Evolutionary conservation across 495 filamentous ascomycete species (phyloP).

Genomic region (Cercophora scortea): DNA sequence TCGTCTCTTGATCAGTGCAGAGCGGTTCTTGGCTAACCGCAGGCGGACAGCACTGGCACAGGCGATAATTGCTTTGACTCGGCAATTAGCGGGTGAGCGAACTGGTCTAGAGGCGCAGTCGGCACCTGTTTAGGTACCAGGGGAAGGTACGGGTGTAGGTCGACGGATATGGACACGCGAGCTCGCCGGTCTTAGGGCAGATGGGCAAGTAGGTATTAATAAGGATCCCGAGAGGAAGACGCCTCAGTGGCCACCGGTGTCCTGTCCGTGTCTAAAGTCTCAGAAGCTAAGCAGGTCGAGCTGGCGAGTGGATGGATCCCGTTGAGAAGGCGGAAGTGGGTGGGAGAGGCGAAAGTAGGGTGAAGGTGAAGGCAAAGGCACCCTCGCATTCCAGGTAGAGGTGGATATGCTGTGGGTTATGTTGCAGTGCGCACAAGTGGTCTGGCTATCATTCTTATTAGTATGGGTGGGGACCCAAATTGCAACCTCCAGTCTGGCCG

Average conservation of each 20-base stretch:
- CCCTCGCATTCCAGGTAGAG: background rate
- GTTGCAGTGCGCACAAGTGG: background rate
- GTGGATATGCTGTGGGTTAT: background rate
- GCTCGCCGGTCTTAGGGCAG: too few relatives aligned
- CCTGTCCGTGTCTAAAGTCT: too few relatives aligned
- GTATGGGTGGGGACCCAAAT: background rate
- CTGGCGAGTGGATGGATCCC: too few relatives aligned
- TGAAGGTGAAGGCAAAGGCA: background rate
- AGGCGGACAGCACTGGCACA: too few relatives aligned
- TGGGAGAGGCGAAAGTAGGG: background rate
- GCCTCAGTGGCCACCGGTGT: too few relatives aligned
- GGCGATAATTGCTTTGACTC: background rate
- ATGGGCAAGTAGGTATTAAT: too few relatives aligned
- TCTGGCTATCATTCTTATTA: background rate
- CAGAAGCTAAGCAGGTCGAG: too few relatives aligned
- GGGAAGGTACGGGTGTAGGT: too few relatives aligned
- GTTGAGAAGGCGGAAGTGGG: background rate
- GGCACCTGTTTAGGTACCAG: background rate
- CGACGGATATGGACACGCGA: too few relatives aligned
- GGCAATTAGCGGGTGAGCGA: constrained; percentile 16
- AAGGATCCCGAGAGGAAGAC: too few relatives aligned
- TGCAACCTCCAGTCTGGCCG: background rate
- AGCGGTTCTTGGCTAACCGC: too few relatives aligned
- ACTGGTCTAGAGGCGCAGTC: background rate
- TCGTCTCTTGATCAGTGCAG: too few relatives aligned